Evolutionary conservation across 768 basidiomycete species (phyloP).

Genomic region (Boletales sp.): DNA sequence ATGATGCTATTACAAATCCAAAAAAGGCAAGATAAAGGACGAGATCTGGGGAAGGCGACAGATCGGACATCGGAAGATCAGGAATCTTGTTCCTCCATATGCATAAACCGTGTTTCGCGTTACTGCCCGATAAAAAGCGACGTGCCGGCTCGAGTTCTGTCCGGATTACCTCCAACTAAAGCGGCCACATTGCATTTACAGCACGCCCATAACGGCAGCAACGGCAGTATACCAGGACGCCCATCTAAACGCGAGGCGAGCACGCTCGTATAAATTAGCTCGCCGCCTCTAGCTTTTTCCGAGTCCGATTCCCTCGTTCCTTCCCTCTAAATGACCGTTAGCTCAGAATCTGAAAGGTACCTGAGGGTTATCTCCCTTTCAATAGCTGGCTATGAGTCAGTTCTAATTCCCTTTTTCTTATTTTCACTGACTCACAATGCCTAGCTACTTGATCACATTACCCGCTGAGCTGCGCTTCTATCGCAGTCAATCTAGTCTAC

Average conservation of each 20-base stretch:
- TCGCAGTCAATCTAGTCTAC: slow-evolving; percentile 23
- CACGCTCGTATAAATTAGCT: slow-evolving; percentile 20
- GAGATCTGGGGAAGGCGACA: no score
- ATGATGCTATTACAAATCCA: no score
- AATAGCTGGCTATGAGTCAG: slow-evolving; percentile 38
- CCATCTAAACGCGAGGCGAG: not conserved
- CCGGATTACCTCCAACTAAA: no score
- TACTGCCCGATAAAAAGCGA: no score
- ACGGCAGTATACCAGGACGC: not conserved
- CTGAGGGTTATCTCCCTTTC: slow-evolving; percentile 35
- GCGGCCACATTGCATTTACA: no score
- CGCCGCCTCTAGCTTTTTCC: not conserved
- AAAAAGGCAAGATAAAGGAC: no score
- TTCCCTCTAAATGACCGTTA: slow-evolving; percentile 12
- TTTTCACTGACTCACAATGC: not conserved
- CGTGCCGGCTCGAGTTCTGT: no score
- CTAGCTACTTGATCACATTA: slow-evolving; percentile 32
- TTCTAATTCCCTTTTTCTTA: not conserved
- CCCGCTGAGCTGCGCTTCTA: slow-evolving; percentile 34
- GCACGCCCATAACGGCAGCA: slow-evolving; percentile 15
- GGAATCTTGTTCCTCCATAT: no score
- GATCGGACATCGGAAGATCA: no score
- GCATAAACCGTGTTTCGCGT: no score
- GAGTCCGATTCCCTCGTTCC: not conserved
- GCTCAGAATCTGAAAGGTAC: slow-evolving; percentile 27